phyloP scores from a whole-genome alignment of 78 protist species.

The Dictyostelium purpureum region DNA sequence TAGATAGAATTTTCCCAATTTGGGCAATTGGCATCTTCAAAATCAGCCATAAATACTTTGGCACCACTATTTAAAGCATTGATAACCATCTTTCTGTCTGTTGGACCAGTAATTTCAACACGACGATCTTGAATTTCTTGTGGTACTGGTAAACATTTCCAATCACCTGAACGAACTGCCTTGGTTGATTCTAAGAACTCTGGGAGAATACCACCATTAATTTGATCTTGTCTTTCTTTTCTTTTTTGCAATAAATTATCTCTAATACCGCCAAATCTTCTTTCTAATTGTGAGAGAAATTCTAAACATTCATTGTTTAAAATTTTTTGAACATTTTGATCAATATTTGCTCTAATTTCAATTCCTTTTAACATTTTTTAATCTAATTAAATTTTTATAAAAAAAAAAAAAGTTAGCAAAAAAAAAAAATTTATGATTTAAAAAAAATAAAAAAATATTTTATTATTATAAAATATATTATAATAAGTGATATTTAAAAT shows the following conservation, averaged over 20 bases:
- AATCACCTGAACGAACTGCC: neutral
- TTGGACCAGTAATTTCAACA: conserved; percentile 91
- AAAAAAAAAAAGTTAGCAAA: no score
- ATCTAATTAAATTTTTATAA: no score
- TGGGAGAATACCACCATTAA: conserved; percentile 32
- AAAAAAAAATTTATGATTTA: no score
- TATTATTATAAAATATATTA: no score
- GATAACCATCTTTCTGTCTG: conserved; percentile 86
- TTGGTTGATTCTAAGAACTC: neutral
- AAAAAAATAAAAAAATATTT: no score
- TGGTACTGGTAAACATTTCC: conserved; percentile 84
- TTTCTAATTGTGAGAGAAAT: conserved; percentile 54
- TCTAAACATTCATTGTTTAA: conserved; percentile 37
- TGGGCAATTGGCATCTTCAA: conserved; percentile 88
- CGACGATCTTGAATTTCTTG: conserved; percentile 85
- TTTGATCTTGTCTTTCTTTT: conserved; percentile 13
- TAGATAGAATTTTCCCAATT: conserved; percentile 77
- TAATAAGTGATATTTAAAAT: no score
- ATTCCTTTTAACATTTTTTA: conserved; percentile 33
- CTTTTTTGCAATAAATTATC: conserved; percentile 37
- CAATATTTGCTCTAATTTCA: conserved; percentile 52
- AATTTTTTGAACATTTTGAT: neutral
- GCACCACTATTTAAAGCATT: conserved; percentile 91
- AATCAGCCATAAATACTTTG: conserved; percentile 88
- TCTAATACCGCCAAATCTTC: conserved; percentile 31